phyloP scores from a whole-genome alignment of 129 eudicot species.

The Oenanthe sinensis region DNA sequence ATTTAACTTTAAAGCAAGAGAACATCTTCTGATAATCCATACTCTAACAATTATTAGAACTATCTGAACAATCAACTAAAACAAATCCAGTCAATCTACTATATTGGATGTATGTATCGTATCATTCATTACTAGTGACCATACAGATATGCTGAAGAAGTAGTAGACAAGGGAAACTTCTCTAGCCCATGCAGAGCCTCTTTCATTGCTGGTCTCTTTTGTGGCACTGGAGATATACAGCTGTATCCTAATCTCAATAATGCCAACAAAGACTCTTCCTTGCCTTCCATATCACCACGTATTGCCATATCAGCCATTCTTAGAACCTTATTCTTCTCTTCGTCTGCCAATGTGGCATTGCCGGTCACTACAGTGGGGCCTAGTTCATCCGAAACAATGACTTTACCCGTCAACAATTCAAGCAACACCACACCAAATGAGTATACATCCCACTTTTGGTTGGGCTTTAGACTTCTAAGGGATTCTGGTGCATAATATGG shows the following conservation, averaged over 20 bases:
- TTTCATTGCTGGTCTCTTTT: constrained; percentile 93
- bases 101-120: constrained; percentile 11
- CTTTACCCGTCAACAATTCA: constrained; percentile 76
- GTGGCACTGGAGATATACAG: constrained; percentile 70
- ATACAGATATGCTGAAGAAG: constrained; percentile 27
- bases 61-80: constrained; percentile 14
- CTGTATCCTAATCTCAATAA: constrained; percentile 57
- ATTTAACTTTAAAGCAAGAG: neutral
- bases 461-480: constrained; percentile 70
- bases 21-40: neutral
- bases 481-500: constrained; percentile 93
- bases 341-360: constrained; percentile 34
- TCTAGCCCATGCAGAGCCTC: constrained; percentile 79
- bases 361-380: constrained; percentile 48
- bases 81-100: constrained; percentile 27
- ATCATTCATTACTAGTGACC: constrained; percentile 26
- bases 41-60: neutral
- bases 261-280: constrained; percentile 66
- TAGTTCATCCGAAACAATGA: constrained; percentile 58
- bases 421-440: constrained; percentile 84
- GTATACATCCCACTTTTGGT: constrained; percentile 82
- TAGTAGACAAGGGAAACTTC: constrained; percentile 54
- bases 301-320: constrained; percentile 83
- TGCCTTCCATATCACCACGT: constrained; percentile 79
- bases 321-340: constrained; percentile 55